A percentile compares a stretch with the other conserved stretches of the same genome.
Evolutionary conservation across 1,139 yeast genomes (phyloP).

Genomic region (Fermentozyma sake): DNA sequence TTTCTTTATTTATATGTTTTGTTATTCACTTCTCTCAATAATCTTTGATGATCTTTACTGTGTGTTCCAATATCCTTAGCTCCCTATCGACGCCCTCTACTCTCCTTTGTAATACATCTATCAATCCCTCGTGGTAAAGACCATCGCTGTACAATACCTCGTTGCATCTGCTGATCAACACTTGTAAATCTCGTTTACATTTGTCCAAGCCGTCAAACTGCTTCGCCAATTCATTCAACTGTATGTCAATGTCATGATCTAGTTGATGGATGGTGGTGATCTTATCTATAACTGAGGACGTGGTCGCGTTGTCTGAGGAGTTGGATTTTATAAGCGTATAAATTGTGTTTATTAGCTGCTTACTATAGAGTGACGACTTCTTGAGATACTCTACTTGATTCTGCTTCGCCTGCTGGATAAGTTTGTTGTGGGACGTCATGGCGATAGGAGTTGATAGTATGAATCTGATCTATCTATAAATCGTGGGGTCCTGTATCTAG

Average conservation of each 20-base stretch:
- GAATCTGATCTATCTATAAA: neutral
- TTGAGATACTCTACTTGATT: constrained; percentile 26
- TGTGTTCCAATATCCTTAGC: constrained; percentile 18
- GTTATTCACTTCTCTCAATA: constrained; percentile 1
- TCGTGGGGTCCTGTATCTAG: neutral
- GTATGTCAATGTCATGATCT: constrained; percentile 34
- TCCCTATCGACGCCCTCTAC: constrained; percentile 21
- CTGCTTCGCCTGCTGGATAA: constrained; percentile 34
- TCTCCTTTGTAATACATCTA: constrained; percentile 18
- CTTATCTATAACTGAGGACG: constrained; percentile 31
- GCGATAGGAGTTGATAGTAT: neutral
- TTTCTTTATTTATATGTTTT: too few species aligned
- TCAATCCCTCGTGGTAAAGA: constrained; percentile 5
- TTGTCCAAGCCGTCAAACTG: constrained; percentile 22
- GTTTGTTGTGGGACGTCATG: constrained; percentile 22
- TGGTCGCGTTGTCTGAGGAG: constrained; percentile 19
- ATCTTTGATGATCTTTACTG: constrained; percentile 9
- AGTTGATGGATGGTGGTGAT: constrained; percentile 43
- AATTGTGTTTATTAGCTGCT: constrained; percentile 25
- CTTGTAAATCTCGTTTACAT: constrained; percentile 17
- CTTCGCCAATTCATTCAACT: constrained; percentile 26
- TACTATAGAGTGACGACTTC: constrained; percentile 25
- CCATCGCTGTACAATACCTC: constrained; percentile 4
- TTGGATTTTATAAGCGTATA: constrained; percentile 23
- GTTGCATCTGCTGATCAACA: constrained; percentile 15